Evolutionary conservation across 2,329 filamentous ascomycete genomes (phyloP), one percentile per base, ranked within the genome.

Genomic region (Dactylellina haptotyla): DNA sequence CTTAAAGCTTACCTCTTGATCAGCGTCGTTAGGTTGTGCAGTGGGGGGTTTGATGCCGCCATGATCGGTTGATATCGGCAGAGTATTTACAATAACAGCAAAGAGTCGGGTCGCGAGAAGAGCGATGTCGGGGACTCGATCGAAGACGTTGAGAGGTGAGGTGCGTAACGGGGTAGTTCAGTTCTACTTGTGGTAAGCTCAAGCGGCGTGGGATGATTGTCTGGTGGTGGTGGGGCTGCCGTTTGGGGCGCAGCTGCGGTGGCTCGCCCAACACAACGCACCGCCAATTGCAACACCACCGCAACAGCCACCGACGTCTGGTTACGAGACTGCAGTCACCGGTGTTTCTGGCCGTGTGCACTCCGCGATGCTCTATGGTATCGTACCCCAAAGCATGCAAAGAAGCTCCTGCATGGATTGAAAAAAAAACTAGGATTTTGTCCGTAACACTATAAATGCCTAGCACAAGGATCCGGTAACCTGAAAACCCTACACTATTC

Each of bases 11-110:
- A 98, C 95, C 95, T 89, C 87, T 99, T 99, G 84, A 99, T 97
- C 79, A 99, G 87, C 62, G 95, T 99, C 34, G 93, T 96, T 75
- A 99, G 84, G 81, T 97, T 98, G 83, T 98, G 89, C 92, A 98
- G 97, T 79, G 87, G 91, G 75, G 80, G 80, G 39, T 69, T 61
- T 14, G 65, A 32, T 62, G 88, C 84, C 77, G 89, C 87, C 90
- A 93, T 93, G 75, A 8, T 59, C 12, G 32, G 26, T 10, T 25
- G 2, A 5, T 57, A 8, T 39, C 25, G 6, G n/a, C 20, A 12
- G 14, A 8, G 5, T 46, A 46, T 59, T 32, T 59, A 48, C 43
- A 59, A 10, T 41, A 23, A 28, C 9, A 2, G 26, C 25, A n/a
- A 26, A n/a, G 16, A 26, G 8, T 32, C 30, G 6, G 2, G 6